Evolutionary conservation across 2,329 filamentous ascomycete species (phyloP).

Genomic region (Lithohypha guttulata): DNA sequence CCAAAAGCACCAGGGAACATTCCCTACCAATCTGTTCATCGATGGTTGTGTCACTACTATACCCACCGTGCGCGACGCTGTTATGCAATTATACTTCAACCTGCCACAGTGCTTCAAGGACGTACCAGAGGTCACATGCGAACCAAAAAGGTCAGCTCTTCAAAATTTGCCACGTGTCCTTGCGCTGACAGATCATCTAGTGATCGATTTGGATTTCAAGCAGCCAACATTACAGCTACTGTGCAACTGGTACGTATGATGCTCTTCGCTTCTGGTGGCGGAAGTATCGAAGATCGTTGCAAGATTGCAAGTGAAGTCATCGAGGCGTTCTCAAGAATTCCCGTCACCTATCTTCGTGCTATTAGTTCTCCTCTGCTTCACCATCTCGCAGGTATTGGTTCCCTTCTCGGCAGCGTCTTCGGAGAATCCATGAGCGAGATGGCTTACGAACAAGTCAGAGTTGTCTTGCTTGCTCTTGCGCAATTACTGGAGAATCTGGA

Average conservation of each 20-base stretch:
- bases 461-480: constrained; percentile 35
- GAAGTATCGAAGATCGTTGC: constrained; percentile 35
- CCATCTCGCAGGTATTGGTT: constrained; percentile 40
- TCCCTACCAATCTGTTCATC: constrained; percentile 15
- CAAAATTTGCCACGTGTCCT: not conserved
- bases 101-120: constrained; percentile 19
- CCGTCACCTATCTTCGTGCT: constrained; percentile 36
- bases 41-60: constrained; percentile 9
- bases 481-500: constrained; percentile 37
- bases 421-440: constrained; percentile 34
- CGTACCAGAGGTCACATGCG: constrained; percentile 33
- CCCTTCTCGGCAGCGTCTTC: constrained; percentile 39
- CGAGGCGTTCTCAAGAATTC: constrained; percentile 34
- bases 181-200: constrained; percentile 23
- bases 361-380: constrained; percentile 41
- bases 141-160: constrained; percentile 12
- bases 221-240: constrained; percentile 41
- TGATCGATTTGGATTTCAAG: constrained; percentile 39
- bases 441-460: constrained; percentile 33
- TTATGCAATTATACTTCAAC: constrained; percentile 15
- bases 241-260: constrained; percentile 40
- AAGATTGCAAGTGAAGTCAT: constrained; percentile 37
- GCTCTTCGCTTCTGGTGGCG: constrained; percentile 29
- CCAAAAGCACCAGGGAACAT: constrained; percentile 10
- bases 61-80: constrained; percentile 13